Percentiles rank a stretch among this genome's conserved stretches.
Conservation (phyloP, 257 asterid species). For the Linderniella brevidens region DNA sequence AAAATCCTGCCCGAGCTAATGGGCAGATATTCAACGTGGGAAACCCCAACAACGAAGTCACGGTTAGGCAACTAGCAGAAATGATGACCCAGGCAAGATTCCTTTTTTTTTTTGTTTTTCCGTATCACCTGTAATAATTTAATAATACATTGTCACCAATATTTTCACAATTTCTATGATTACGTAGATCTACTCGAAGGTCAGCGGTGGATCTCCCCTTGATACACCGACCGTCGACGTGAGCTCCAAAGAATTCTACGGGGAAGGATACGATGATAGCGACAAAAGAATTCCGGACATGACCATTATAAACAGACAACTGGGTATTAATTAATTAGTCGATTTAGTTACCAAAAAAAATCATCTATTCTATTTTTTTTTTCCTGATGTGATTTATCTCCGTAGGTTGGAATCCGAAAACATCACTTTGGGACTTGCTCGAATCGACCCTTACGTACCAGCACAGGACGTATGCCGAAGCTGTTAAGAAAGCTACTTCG, state of each 20-base stretch:
- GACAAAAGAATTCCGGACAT: constrained; percentile 95
- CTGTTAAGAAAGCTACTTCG: constrained; percentile 50
- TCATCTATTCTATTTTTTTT: neutral
- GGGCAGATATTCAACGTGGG: constrained; percentile 90
- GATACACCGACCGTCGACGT: constrained; percentile 62
- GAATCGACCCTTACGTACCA: constrained; percentile 73
- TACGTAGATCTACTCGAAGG: constrained; percentile 57
- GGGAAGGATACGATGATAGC: constrained; percentile 93
- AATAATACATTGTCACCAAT: too few relatives aligned
- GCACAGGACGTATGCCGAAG: constrained; percentile 65
- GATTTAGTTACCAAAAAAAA: too few relatives aligned
- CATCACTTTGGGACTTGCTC: constrained; percentile 66
- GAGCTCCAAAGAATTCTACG: constrained; percentile 83
- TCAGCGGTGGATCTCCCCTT: constrained; percentile 65
- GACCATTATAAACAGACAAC: constrained; percentile 84
- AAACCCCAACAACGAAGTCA: constrained; percentile 88
- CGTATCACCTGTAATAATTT: neutral
- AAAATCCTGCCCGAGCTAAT: constrained; percentile 86
- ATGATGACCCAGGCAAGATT: constrained; percentile 81
- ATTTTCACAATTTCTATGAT: too few relatives aligned
- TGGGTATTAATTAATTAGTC: constrained; percentile 31
- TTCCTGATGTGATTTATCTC: neutral
- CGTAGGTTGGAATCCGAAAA: constrained; percentile 64
- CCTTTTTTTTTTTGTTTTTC: constrained; percentile 1
- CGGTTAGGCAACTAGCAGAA: constrained; percentile 92